Conservation (phyloP, 345 rosid genomes). For the Triadica sebifera region DNA sequence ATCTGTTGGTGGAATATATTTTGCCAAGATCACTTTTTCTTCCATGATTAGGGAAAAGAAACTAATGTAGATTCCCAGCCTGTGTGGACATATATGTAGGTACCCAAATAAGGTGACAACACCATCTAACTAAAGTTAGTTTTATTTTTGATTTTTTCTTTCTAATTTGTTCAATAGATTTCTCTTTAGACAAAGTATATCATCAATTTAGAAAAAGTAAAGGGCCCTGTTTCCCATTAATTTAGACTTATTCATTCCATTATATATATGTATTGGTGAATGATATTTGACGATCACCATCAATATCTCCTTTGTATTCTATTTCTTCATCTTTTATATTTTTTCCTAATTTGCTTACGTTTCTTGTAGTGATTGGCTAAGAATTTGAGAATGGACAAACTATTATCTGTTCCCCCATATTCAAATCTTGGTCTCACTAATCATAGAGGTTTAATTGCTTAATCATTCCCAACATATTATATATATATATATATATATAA, state of each 20-base stretch:
- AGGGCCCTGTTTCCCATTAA: slow-evolving; percentile 15
- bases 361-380: slow-evolving; percentile 7
- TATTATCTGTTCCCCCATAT: not conserved
- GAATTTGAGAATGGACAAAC: slow-evolving; percentile 5
- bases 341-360: not conserved
- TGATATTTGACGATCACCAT: slow-evolving; percentile 47
- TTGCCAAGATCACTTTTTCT: slow-evolving; percentile 16
- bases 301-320: slow-evolving; percentile 31
- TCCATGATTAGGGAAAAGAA: slow-evolving; percentile 23
- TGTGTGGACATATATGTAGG: slow-evolving; percentile 15
- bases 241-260: not conserved
- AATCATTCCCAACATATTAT: not conserved
- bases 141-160: not conserved
- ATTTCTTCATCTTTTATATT: slow-evolving; percentile 29
- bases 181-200: slow-evolving; percentile 7
- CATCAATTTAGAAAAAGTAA: slow-evolving; percentile 20
- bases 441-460: not conserved
- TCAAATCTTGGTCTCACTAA: not conserved
- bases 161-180: not conserved
- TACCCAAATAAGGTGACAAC: slow-evolving; percentile 24
- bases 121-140: slow-evolving; percentile 15
- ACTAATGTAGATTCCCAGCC: slow-evolving; percentile 25
- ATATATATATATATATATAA: no score
- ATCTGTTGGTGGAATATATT: slow-evolving; percentile 3
- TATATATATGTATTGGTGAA: slow-evolving; percentile 12